Percentiles rank a stretch among this genome's conserved stretches.
Evolutionary conservation across 345 rosid genomes (phyloP).

Genomic region (Eucalyptus albens): DNA sequence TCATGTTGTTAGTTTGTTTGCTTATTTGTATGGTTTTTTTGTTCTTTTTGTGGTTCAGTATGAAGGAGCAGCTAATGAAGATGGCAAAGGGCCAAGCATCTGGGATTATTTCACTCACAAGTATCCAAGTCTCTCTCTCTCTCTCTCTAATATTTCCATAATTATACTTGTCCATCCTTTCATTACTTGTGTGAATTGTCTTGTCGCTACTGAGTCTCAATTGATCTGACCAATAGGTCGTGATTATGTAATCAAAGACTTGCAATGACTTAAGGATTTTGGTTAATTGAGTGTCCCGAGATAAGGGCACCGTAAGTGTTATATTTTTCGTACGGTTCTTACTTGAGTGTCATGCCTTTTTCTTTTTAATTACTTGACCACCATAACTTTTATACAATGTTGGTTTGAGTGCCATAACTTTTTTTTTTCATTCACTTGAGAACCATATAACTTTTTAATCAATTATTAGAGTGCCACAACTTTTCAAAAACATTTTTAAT

Average conservation of each 20-base stretch:
- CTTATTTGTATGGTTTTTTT: not conserved
- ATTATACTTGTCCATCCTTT: not conserved
- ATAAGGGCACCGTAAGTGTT: too few species aligned
- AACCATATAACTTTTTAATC: too few species aligned
- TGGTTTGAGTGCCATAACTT: too few species aligned
- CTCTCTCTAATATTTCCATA: not conserved
- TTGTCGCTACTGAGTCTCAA: not conserved
- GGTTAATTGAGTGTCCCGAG: not conserved
- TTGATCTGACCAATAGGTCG: not conserved
- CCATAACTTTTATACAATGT: too few species aligned
- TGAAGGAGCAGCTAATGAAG: not conserved
- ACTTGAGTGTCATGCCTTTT: too few species aligned
- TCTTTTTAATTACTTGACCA: too few species aligned
- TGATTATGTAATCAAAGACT: not conserved
- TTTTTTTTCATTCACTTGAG: too few species aligned
- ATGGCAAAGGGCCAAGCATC: not conserved
- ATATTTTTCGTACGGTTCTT: too few species aligned
- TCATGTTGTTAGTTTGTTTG: not conserved
- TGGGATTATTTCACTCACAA: not conserved
- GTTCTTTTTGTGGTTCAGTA: not conserved
- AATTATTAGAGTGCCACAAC: too few species aligned
- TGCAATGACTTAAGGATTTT: not conserved
- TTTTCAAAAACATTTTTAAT: too few species aligned
- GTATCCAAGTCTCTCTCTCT: not conserved
- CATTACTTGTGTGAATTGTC: not conserved